A percentile compares a stretch with the other conserved stretches of the same genome.
These are phyloP conservation scores for Dissophora globulifera DNA, from an alignment of 192 early-diverging fungal species.

Conservation along the genomic window DNA sequence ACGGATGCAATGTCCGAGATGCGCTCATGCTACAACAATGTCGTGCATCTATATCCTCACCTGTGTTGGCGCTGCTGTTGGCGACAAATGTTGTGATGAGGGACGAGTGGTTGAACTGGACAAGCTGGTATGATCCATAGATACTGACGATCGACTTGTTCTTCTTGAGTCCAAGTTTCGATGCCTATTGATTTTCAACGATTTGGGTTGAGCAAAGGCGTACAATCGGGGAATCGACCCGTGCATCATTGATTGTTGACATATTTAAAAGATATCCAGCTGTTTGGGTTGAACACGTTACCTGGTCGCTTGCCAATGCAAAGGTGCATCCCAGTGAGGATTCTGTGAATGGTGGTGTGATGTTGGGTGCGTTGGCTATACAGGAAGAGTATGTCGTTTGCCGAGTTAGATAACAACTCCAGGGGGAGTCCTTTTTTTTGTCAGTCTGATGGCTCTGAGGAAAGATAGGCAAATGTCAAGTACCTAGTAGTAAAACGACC, in stretches of 20 bases:
- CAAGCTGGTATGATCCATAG: slow-evolving; percentile 65
- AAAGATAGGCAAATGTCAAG: too few species aligned
- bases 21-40: too few species aligned
- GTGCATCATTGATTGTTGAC: too few species aligned
- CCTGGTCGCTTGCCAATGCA: slow-evolving; percentile 70
- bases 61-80: slow-evolving; percentile 65
- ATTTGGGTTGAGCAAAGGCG: not conserved
- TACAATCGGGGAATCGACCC: too few species aligned
- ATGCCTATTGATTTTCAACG: slow-evolving; percentile 54
- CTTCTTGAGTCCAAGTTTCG: slow-evolving; percentile 68
- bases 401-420: not conserved
- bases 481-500: slow-evolving; percentile 67
- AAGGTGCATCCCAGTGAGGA: slow-evolving; percentile 69
- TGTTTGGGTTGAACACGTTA: slow-evolving; percentile 28
- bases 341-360: slow-evolving; percentile 57
- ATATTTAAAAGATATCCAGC: too few species aligned
- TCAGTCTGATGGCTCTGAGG: too few species aligned
- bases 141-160: slow-evolving; percentile 70
- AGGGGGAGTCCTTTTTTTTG: not conserved
- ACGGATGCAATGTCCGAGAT: not conserved
- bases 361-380: slow-evolving; percentile 55
- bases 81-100: slow-evolving; percentile 70
- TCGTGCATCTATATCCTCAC: slow-evolving; percentile 54
- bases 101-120: slow-evolving; percentile 70
- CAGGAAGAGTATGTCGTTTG: not conserved